Base-by-base conservation (phyloP, 2,329 filamentous ascomycete species). In the Tolypocladium inflatum region DNA sequence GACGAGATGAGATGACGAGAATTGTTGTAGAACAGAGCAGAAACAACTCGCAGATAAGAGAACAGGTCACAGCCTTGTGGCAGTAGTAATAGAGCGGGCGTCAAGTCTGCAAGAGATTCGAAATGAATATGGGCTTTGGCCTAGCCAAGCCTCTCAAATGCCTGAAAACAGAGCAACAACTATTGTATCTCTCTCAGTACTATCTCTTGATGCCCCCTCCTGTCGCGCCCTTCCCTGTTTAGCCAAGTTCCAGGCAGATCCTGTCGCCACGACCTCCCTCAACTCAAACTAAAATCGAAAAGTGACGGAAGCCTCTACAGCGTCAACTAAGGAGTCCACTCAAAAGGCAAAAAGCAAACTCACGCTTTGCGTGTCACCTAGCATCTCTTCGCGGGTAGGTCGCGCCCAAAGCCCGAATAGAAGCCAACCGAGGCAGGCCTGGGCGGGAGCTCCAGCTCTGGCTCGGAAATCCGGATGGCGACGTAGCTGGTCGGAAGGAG, bases 1-100 rank as follows among this genome's bases (percentile, higher is more conserved):
- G 64, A 64, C 38, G 57, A 50, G 41, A 58, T 42, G 58, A 56
- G 13, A 53, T 42, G 55, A 57, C 23, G 58, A 33, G 55, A 35
- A 7, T 11, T 41, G 30, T 45, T 56, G 45, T 52, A 41, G 55
- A 52, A 57, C 21, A 52, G 55, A 41, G 7, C 9, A 55, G 48
- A 35, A 13, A 39, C 23, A 52, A 19, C 21, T 17, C 19, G 17
- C 39, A 41, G 39, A 41, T n/a, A 6, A 41, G 19, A 41, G 39
- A 42, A n/a, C 39, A n/a, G n/a, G 39, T 42, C 17, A 41, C 15
- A 41, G 19, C 9, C 17, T n/a, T n/a, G 15, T 35, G 35, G 19
- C 30, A 51, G 30, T 51, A 33, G 21, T 21, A 51, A 35, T 35
- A 19, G 7, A 15, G 19, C 48, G 30, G 19, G 19, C 19, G 19